Evolutionary conservation across 805 yeast species (phyloP).

Genomic region (Sugiyamaella qingdaonensis): DNA sequence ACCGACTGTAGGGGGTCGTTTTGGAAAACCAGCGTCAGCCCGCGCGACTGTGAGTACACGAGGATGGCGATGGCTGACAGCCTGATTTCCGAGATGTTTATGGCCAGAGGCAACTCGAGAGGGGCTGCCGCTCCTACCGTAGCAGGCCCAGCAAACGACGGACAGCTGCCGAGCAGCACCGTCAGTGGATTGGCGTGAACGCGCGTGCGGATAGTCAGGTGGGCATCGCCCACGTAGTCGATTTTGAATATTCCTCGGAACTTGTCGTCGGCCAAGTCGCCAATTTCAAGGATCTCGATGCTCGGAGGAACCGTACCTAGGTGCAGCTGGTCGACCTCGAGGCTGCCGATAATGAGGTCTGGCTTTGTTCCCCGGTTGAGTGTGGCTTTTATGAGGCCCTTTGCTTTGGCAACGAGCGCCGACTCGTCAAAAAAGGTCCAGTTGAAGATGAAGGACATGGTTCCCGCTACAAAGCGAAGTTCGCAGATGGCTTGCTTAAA

Average conservation of each 20-base stretch:
- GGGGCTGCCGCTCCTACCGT: slow-evolving; percentile 24
- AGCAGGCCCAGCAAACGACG: slow-evolving; percentile 25
- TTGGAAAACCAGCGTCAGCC: slow-evolving; percentile 29
- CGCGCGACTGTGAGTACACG: slow-evolving; percentile 27
- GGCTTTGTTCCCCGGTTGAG: slow-evolving; percentile 32
- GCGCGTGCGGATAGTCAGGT: slow-evolving; percentile 62
- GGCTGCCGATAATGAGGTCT: slow-evolving; percentile 36
- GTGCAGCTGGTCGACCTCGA: slow-evolving; percentile 58
- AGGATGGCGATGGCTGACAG: slow-evolving; percentile 28
- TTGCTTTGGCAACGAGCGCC: slow-evolving; percentile 56
- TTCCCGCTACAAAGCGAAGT: background rate
- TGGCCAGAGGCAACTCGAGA: slow-evolving; percentile 29
- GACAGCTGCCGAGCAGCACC: slow-evolving; percentile 32
- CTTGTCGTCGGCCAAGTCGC: slow-evolving; percentile 65
- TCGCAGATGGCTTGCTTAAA: background rate
- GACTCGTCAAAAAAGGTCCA: slow-evolving; percentile 71
- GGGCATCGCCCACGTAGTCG: slow-evolving; percentile 71
- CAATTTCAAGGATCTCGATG: slow-evolving; percentile 72
- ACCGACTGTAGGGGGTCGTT: slow-evolving; percentile 30
- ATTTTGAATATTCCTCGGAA: slow-evolving; percentile 57
- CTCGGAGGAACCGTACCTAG: slow-evolving; percentile 73
- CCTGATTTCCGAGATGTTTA: slow-evolving; percentile 21
- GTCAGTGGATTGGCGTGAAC: slow-evolving; percentile 70
- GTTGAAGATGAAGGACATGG: slow-evolving; percentile 55
- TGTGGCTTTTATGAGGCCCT: slow-evolving; percentile 30